A percentile compares a stretch with the other conserved stretches of the same genome.
Conservation (phyloP, 2,329 filamentous ascomycete species). For the Tolypocladium guangdongense region DNA sequence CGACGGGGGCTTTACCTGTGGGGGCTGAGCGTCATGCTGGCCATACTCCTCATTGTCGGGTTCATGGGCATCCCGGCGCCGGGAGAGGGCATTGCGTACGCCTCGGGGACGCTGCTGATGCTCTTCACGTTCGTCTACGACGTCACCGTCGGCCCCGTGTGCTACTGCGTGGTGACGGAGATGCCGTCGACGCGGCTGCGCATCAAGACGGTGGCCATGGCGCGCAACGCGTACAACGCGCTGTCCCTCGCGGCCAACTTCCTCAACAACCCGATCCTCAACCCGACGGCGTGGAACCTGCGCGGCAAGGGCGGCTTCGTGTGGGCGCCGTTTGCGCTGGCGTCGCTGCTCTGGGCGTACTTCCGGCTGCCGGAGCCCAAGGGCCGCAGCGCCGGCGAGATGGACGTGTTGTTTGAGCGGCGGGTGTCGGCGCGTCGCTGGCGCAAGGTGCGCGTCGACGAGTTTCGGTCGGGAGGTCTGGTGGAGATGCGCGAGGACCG, state of each 20-base stretch:
- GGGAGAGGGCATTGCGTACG: slow-evolving; percentile 37
- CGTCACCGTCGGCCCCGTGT: slow-evolving; percentile 69
- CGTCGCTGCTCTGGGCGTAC: slow-evolving; percentile 29
- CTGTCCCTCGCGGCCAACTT: slow-evolving; percentile 3
- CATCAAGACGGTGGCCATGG: slow-evolving; percentile 75
- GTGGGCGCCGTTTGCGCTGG: slow-evolving; percentile 18
- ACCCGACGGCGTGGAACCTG: slow-evolving; percentile 9
- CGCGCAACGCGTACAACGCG: slow-evolving; percentile 34
- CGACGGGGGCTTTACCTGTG: slow-evolving; percentile 60
- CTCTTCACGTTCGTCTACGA: slow-evolving; percentile 64
- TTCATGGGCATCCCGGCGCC: slow-evolving; percentile 46
- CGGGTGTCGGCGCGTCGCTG: slow-evolving; percentile 15
- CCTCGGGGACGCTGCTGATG: slow-evolving; percentile 66
- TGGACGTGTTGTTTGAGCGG: slow-evolving; percentile 19
- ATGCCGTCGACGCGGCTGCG: slow-evolving; percentile 65
- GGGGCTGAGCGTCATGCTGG: slow-evolving; percentile 54
- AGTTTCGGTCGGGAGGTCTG: too few relatives aligned
- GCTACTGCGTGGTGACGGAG: slow-evolving; percentile 71
- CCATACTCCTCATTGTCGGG: slow-evolving; percentile 67
- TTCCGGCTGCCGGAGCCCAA: slow-evolving; percentile 29
- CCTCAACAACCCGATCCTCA: slow-evolving; percentile 7
- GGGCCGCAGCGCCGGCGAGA: slow-evolving; percentile 16
- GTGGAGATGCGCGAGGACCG: too few relatives aligned
- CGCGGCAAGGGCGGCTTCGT: slow-evolving; percentile 10
- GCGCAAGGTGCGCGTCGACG: too few relatives aligned